phyloP scores from a whole-genome alignment of 176 grass and related monocot genomes.

The Bothriochloa decipiens region DNA sequence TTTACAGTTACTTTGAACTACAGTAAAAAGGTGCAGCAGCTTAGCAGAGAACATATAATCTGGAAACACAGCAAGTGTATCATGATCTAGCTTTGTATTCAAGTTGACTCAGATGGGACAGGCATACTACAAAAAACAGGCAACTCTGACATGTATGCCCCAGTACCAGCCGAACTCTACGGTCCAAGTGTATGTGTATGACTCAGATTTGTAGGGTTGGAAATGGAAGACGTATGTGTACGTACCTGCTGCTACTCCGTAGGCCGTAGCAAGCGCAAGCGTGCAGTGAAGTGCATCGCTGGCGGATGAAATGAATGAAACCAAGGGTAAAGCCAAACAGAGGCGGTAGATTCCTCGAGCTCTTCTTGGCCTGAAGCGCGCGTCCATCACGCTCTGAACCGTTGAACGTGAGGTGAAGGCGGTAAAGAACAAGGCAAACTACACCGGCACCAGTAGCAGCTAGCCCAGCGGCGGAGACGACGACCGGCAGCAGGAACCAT shows the following conservation, averaged over 20 bases:
- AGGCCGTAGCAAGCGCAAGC: neutral
- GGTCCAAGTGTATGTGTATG: slow-evolving; percentile 28
- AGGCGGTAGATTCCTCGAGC: slow-evolving; percentile 42
- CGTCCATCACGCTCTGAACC: slow-evolving; percentile 37
- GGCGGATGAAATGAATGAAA: neutral
- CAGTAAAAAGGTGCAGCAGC: neutral
- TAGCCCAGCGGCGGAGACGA: slow-evolving; percentile 22
- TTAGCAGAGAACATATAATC: neutral
- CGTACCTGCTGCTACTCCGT: slow-evolving; percentile 18
- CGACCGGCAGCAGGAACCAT: slow-evolving; percentile 39
- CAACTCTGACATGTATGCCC: neutral
- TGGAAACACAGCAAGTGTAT: neutral
- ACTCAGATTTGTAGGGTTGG: slow-evolving; percentile 18
- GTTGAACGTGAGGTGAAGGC: slow-evolving; percentile 37
- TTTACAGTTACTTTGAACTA: slow-evolving; percentile 32
- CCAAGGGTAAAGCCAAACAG: slow-evolving; percentile 49
- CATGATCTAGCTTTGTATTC: neutral
- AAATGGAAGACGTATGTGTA: slow-evolving; percentile 22
- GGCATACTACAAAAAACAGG: too few relatives aligned
- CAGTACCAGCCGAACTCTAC: slow-evolving; percentile 3
- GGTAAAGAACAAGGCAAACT: slow-evolving; percentile 46
- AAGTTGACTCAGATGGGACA: slow-evolving; percentile 1
- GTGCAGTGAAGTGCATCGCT: neutral
- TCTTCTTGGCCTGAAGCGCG: slow-evolving; percentile 30
- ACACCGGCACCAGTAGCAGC: neutral